These are phyloP conservation scores for Coprinopsis strossmayeri DNA, from an alignment of 768 basidiomycete species.

Conservation along the genomic window DNA sequence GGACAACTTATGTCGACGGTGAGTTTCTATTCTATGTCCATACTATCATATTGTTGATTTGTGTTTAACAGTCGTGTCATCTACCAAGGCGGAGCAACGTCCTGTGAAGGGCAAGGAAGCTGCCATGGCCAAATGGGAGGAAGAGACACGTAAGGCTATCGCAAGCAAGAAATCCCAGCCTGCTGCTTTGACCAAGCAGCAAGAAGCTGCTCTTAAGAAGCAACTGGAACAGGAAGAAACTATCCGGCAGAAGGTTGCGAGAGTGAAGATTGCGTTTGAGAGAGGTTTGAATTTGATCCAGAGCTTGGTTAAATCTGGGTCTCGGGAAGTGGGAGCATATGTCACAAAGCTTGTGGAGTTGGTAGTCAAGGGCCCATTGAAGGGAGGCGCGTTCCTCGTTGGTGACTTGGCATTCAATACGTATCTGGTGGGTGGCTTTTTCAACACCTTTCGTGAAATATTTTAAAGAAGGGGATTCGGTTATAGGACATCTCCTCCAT, in stretches of 20 bases:
- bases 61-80: conserved; percentile 49
- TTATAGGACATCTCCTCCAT: conserved; percentile 60
- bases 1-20: conserved; percentile 80
- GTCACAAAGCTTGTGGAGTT: conserved; percentile 53
- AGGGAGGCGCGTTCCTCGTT: conserved; percentile 54
- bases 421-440: conserved; percentile 57
- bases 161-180: conserved; percentile 69
- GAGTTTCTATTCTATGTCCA: conserved; percentile 12
- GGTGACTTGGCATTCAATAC: conserved; percentile 61
- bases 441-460: neutral
- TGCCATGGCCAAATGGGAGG: conserved; percentile 93
- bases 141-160: conserved; percentile 80
- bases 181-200: conserved; percentile 69
- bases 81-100: conserved; percentile 45
- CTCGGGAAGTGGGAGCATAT: conserved; percentile 47
- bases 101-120: conserved; percentile 78
- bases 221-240: conserved; percentile 78
- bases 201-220: conserved; percentile 74
- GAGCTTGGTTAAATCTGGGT: conserved; percentile 47
- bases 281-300: conserved; percentile 68
- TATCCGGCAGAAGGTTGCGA: conserved; percentile 53
- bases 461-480: neutral
- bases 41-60: neutral
- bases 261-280: conserved; percentile 46
- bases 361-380: conserved; percentile 61